Evolutionary conservation across 129 eudicot species (phyloP).

Genomic region (Mikania micrantha): DNA sequence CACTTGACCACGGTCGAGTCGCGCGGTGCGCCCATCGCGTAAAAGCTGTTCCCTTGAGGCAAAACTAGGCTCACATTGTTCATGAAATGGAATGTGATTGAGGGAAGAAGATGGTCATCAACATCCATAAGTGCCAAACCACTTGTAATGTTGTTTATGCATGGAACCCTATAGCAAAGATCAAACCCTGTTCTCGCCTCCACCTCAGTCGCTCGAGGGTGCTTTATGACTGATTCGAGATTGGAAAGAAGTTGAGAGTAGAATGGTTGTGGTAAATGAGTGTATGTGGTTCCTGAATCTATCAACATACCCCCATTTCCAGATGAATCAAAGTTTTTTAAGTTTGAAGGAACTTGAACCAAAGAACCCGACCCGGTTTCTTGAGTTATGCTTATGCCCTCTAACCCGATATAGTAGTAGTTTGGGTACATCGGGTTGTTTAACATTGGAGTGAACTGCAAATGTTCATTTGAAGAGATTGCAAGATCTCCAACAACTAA

Average conservation of each 20-base stretch:
- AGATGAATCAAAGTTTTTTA: constrained; percentile 48
- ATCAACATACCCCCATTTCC: constrained; percentile 75
- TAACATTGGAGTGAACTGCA: constrained; percentile 73
- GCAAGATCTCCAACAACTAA: constrained; percentile 67
- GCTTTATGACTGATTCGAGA: constrained; percentile 32
- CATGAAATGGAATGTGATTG: constrained; percentile 66
- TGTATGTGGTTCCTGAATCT: constrained; percentile 77
- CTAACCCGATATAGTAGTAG: constrained; percentile 64
- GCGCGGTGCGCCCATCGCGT: constrained; percentile 55
- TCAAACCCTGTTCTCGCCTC: constrained; percentile 50
- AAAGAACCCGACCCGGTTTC: constrained; percentile 26
- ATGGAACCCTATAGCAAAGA: constrained; percentile 62
- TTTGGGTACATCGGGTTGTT: constrained; percentile 57
- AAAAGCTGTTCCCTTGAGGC: constrained; percentile 57
- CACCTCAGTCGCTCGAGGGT: constrained; percentile 51
- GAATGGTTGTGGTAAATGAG: constrained; percentile 67
- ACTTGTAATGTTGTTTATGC: constrained; percentile 28
- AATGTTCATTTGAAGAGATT: constrained; percentile 50
- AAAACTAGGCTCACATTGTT: constrained; percentile 54
- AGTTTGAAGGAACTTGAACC: constrained; percentile 43
- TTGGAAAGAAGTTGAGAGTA: constrained; percentile 40
- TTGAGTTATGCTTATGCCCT: constrained; percentile 45
- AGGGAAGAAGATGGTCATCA: constrained; percentile 48
- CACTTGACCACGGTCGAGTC: constrained; percentile 61
- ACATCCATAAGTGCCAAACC: constrained; percentile 16